phyloP scores from a whole-genome alignment of 108 stramenopile species.

The Thalassiosira profunda region DNA sequence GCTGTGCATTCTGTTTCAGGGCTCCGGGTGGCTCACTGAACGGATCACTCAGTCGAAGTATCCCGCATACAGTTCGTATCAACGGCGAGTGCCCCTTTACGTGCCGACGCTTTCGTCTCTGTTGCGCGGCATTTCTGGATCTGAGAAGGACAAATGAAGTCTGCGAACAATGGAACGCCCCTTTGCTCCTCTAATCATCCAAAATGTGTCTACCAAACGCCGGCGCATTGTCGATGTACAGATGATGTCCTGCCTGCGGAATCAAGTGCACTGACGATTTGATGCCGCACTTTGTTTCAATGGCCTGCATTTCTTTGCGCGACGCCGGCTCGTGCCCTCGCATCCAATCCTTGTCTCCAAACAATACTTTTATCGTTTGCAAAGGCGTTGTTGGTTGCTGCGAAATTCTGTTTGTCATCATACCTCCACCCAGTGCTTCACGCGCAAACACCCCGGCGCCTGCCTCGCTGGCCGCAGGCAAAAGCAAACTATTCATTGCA shows the following conservation, averaged over 20 bases:
- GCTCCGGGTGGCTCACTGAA: conserved; percentile 76
- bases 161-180: too few species aligned
- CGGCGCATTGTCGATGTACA: conserved; percentile 52
- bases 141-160: neutral
- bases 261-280: conserved; percentile 33
- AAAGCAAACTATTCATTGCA: conserved; percentile 54
- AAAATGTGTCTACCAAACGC: conserved; percentile 39
- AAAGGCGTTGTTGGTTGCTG: conserved; percentile 3
- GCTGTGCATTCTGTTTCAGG: conserved; percentile 68
- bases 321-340: conserved; percentile 39
- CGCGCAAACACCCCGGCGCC: conserved; percentile 46
- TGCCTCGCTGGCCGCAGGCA: conserved; percentile 40
- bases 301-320: conserved; percentile 27
- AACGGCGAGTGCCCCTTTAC: conserved; percentile 61
- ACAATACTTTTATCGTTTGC: conserved; percentile 43
- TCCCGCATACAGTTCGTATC: conserved; percentile 61
- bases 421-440: conserved; percentile 43
- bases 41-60: conserved; percentile 65
- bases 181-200: too few species aligned
- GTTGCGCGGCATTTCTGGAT: neutral
- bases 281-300: conserved; percentile 18
- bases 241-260: conserved; percentile 52
- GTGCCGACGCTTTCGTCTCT: conserved; percentile 40
- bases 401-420: conserved; percentile 19
- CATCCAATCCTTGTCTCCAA: conserved; percentile 63